A percentile compares a stretch with the other conserved stretches of the same genome.
Evolutionary conservation across 352 stramenopile genomes (phyloP).

Genomic region (Phytophthora aleatoria): DNA sequence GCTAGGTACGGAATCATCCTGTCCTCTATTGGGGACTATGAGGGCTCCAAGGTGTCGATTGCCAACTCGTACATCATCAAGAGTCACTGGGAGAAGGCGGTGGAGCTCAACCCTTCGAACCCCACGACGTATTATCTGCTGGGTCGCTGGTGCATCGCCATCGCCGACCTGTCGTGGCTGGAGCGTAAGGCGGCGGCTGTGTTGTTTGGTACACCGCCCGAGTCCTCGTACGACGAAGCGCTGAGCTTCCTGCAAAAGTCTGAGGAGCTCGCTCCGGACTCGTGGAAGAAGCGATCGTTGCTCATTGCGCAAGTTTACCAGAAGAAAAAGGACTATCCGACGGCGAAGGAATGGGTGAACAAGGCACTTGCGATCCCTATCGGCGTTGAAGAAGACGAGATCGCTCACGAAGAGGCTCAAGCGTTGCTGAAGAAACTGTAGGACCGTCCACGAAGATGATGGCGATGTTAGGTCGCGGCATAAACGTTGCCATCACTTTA

Average conservation of each 20-base stretch:
- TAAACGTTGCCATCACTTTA: neutral
- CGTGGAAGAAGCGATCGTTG: constrained; percentile 88
- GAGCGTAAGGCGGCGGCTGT: constrained; percentile 83
- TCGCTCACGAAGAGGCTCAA: constrained; percentile 68
- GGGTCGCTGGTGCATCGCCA: constrained; percentile 84
- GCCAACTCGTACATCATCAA: constrained; percentile 87
- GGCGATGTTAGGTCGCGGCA: neutral
- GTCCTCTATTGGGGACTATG: constrained; percentile 84
- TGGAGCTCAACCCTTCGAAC: constrained; percentile 74
- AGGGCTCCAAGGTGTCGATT: constrained; percentile 86
- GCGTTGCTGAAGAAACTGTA: constrained; percentile 66
- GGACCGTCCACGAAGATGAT: neutral
- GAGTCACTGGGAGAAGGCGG: constrained; percentile 77
- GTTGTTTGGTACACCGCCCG: constrained; percentile 80
- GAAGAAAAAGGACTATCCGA: constrained; percentile 72
- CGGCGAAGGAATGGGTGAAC: constrained; percentile 72
- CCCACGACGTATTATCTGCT: constrained; percentile 80
- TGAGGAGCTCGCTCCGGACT: constrained; percentile 68
- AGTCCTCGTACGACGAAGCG: constrained; percentile 85
- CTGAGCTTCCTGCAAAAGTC: constrained; percentile 78
- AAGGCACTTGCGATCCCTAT: constrained; percentile 71
- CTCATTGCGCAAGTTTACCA: constrained; percentile 84
- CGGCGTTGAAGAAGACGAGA: constrained; percentile 69
- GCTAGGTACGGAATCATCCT: constrained; percentile 79
- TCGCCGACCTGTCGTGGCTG: constrained; percentile 86